Conservation (phyloP, 2,329 filamentous ascomycete species). For the Fusarium secorum region DNA sequence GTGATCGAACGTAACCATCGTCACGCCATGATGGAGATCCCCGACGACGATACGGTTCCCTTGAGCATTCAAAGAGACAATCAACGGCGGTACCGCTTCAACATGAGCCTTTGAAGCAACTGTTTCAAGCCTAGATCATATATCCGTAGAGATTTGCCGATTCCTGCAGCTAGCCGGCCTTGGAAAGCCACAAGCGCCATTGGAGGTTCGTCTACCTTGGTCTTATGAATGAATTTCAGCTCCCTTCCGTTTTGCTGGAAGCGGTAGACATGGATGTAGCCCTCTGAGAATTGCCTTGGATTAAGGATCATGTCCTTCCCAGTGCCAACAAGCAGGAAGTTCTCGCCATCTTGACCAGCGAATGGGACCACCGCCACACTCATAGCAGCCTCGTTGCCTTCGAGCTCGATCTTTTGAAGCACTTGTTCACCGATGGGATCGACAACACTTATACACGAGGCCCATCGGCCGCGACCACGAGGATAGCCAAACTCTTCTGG, state of each 20-base stretch:
- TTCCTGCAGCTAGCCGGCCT: slow-evolving; percentile 82
- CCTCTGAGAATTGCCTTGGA: slow-evolving; percentile 77
- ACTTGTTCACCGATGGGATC: slow-evolving; percentile 79
- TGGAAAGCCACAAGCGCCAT: slow-evolving; percentile 88
- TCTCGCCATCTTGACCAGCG: slow-evolving; percentile 84
- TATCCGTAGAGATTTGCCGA: slow-evolving; percentile 81
- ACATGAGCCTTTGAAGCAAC: slow-evolving; percentile 87
- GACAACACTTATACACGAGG: slow-evolving; percentile 95
- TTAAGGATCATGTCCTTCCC: slow-evolving; percentile 86
- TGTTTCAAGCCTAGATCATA: slow-evolving; percentile 95
- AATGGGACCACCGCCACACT: slow-evolving; percentile 87
- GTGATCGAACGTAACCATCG: slow-evolving; percentile 91
- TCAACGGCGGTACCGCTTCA: slow-evolving; percentile 77
- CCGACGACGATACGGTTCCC: slow-evolving; percentile 90
- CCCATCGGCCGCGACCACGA: slow-evolving; percentile 86
- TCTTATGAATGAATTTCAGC: slow-evolving; percentile 96
- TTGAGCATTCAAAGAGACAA: slow-evolving; percentile 87
- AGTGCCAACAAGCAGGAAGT: slow-evolving; percentile 94
- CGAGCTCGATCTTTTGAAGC: slow-evolving; percentile 79
- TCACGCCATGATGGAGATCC: slow-evolving; percentile 90
- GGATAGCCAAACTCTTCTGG: slow-evolving; percentile 90
- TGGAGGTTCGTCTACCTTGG: slow-evolving; percentile 87
- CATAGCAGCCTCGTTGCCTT: slow-evolving; percentile 89
- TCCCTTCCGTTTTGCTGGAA: slow-evolving; percentile 84
- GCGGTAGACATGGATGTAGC: slow-evolving; percentile 91